Percentiles rank a stretch among this genome's conserved stretches.
These are phyloP conservation scores for Suillus alpinus DNA, from an alignment of 768 basidiomycete genomes.

Conservation along the genomic window DNA sequence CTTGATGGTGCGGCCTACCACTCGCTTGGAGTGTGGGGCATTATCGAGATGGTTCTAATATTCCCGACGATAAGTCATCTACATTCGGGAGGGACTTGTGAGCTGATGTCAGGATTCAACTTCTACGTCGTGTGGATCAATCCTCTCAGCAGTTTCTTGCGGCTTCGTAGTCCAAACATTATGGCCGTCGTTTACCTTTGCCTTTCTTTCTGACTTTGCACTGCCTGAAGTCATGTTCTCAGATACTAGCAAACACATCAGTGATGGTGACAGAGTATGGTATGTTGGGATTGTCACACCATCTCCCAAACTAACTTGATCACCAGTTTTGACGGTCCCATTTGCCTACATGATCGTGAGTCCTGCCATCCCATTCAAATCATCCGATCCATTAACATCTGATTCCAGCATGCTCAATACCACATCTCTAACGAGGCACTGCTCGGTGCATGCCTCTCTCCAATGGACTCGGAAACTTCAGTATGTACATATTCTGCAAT, in stretches of 20 bases:
- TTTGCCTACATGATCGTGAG: conserved; percentile 59
- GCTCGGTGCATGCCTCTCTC: conserved; percentile 61
- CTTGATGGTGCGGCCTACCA: too few species aligned
- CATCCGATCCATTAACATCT: neutral
- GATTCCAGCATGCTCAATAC: conserved; percentile 45
- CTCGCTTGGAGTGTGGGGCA: too few species aligned
- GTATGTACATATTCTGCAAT: too few species aligned
- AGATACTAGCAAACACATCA: conserved; percentile 33
- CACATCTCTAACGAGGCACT: conserved; percentile 53
- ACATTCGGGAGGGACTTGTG: too few species aligned
- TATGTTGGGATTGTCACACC: conserved; percentile 17
- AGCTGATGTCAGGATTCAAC: too few species aligned
- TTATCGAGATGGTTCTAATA: too few species aligned
- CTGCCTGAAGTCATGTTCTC: neutral
- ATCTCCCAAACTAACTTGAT: neutral
- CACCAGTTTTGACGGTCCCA: conserved; percentile 43
- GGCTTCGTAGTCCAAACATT: conserved; percentile 55
- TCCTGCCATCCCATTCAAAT: neutral
- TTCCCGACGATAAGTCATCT: too few species aligned
- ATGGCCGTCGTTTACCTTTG: conserved; percentile 41
- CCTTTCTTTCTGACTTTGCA: neutral
- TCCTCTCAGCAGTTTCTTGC: conserved; percentile 40
- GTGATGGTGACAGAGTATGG: conserved; percentile 42
- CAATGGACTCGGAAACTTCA: too few species aligned
- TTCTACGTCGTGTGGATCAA: too few species aligned